Base-by-base conservation (phyloP, 768 basidiomycete genomes). In the Podaxis mareebaensis region DNA sequence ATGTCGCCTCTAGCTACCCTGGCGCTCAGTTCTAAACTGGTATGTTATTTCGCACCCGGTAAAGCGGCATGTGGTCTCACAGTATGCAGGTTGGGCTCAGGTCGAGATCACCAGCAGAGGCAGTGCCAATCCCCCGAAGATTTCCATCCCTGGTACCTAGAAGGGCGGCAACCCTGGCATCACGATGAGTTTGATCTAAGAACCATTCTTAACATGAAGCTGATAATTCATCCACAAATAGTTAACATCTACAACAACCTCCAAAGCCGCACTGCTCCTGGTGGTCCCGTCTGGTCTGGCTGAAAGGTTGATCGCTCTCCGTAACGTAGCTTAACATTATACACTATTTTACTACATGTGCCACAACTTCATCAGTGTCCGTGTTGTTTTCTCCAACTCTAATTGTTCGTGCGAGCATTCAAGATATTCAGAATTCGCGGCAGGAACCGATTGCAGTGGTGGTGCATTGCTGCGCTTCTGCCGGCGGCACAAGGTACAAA, bases 181-280 rank as follows among this genome's bases (percentile, higher is more conserved):
- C 72, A 82, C 82, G 10, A 58, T 39, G 30, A 44, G 54, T 76
- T 82, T 60, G 10, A 40, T 40, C 39, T 40, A 10, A 40, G 10
- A 10, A 17, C 10, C 39, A 40, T 40, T 11, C 11, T 40, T 40
- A 40, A 17, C 15, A 30, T 20, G 17, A 26, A 48, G 17, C 2
- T 39, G 11, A 56, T 4, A 39, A 79, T 76, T 73, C 46, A 68
- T 66, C 38, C 67, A 15, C 59, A 68, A 6, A 62, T 65, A n/a
- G 71, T 81, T 68, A 82, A 84, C 76, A 83, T 83, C 67, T 83
- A 83, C 75, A 83, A 83, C 76, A 83, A 84, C 71, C 77, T 83
- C 44, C 79, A 83, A 67, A 82, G 75, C 69, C 83, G 83, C 73
- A 83, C 80, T 15, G 67, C 73, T 54, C 78, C 77, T 26, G 78